These are phyloP conservation scores for Globisporangium mamillatum DNA, from an alignment of 352 stramenopile genomes.

Conservation along the genomic window DNA sequence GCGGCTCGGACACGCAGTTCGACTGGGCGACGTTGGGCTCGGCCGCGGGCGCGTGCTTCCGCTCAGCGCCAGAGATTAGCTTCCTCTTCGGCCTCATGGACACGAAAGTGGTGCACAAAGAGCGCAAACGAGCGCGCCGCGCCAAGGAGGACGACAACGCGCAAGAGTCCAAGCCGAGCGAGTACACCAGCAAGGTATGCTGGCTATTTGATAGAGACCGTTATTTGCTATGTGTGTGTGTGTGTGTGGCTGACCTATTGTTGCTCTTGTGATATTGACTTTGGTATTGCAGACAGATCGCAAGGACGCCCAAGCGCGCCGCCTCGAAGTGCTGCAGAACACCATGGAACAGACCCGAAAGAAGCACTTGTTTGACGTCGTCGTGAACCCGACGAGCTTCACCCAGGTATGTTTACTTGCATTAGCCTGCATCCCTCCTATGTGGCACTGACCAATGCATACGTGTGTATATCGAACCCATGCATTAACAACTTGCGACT, in stretches of 20 bases:
- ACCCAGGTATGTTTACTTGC: conserved; percentile 42
- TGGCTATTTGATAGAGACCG: not conserved
- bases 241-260: not conserved
- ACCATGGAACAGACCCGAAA: conserved; percentile 38
- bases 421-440: not conserved
- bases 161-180: conserved; percentile 55
- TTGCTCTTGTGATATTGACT: not conserved
- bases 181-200: conserved; percentile 71
- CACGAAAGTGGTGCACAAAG: conserved; percentile 71
- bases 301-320: conserved; percentile 74
- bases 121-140: conserved; percentile 49
- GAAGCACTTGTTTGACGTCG: conserved; percentile 66
- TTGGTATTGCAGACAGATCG: conserved; percentile 51
- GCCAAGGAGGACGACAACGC: conserved; percentile 46
- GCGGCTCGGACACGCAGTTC: conserved; percentile 42
- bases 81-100: conserved; percentile 81
- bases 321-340: conserved; percentile 66
- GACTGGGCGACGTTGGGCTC: conserved; percentile 65
- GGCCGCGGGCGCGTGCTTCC: conserved; percentile 68
- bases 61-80: conserved; percentile 62
- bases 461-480: too few species aligned
- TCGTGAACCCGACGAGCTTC: conserved; percentile 72
- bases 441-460: too few species aligned
- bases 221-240: not conserved
- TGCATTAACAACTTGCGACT: too few species aligned